phyloP scores from a whole-genome alignment of 371 early-diverging fungal species.

The Funneliformis caledonium region DNA sequence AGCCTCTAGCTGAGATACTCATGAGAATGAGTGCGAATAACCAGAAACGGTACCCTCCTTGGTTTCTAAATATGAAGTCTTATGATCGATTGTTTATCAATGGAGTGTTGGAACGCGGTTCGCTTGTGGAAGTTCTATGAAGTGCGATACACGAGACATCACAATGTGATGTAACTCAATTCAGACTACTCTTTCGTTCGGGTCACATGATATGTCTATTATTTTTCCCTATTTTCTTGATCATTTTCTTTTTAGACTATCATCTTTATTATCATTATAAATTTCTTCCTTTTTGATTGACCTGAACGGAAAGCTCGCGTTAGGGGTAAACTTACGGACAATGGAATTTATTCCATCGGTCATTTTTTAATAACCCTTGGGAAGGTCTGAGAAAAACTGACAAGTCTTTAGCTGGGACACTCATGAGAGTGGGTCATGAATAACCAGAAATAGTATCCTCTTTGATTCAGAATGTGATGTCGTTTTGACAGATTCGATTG shows the following conservation, averaged over 20 bases:
- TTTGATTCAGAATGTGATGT: constrained; percentile 19
- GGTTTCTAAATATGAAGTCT: constrained; percentile 26
- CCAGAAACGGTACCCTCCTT: constrained; percentile 39
- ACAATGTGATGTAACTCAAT: constrained; percentile 40
- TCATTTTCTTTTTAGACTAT: too few species aligned
- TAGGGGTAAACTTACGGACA: constrained; percentile 37
- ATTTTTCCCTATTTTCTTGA: not conserved
- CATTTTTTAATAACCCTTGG: constrained; percentile 4
- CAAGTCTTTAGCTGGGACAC: constrained; percentile 31
- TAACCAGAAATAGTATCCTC: constrained; percentile 37
- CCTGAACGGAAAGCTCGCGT: constrained; percentile 40
- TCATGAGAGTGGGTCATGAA: constrained; percentile 28
- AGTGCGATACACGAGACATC: constrained; percentile 40
- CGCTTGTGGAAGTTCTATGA: constrained; percentile 38
- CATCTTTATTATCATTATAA: too few species aligned
- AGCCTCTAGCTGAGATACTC: constrained; percentile 37
- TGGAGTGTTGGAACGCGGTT: constrained; percentile 34
- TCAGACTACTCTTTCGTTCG: constrained; percentile 42
- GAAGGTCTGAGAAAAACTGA: constrained; percentile 40
- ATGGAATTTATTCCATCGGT: not conserved
- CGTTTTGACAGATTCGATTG: constrained; percentile 16
- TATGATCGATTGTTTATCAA: constrained; percentile 31
- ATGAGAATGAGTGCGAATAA: constrained; percentile 35
- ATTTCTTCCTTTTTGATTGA: not conserved
- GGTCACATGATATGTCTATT: not conserved